These are phyloP conservation scores for Aspergillus diversus DNA, from an alignment of 495 filamentous ascomycete species.

Conservation along the genomic window DNA sequence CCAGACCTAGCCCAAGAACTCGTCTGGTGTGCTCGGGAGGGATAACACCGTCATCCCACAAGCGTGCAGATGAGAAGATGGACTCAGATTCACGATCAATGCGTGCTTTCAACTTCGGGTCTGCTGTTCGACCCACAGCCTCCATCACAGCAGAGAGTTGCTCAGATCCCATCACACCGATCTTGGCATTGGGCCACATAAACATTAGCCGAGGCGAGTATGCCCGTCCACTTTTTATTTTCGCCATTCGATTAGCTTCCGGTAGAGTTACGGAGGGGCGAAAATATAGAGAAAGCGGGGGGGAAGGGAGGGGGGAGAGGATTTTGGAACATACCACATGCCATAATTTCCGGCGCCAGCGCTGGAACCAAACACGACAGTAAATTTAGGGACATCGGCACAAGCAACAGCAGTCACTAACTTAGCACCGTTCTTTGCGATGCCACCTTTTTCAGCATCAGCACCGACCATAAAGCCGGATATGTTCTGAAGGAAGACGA, in stretches of 20 bases:
- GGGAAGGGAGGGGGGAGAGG: not conserved
- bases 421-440: conserved; percentile 98
- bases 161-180: conserved; percentile 95
- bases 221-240: conserved; percentile 71
- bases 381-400: conserved; percentile 96
- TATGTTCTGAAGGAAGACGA: conserved; percentile 96
- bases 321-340: conserved; percentile 61
- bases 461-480: conserved; percentile 96
- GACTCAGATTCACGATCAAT: conserved; percentile 93
- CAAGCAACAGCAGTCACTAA: conserved; percentile 95
- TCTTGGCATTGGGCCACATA: conserved; percentile 97
- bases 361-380: conserved; percentile 87
- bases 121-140: conserved; percentile 82
- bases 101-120: conserved; percentile 77
- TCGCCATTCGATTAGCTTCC: conserved; percentile 10
- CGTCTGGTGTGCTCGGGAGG: conserved; percentile 83
- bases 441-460: conserved; percentile 91
- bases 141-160: conserved; percentile 94
- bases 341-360: conserved; percentile 80
- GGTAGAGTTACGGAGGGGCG: too few relatives aligned
- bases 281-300: not conserved
- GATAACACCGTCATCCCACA: conserved; percentile 98
- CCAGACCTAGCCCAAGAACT: conserved; percentile 81
- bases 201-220: conserved; percentile 89
- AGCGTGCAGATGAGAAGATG: conserved; percentile 79